Percentiles rank a stretch among this genome's conserved stretches.
Conservation (phyloP, 2,329 filamentous ascomycete species). For the Aspergillus amoenus region DNA sequence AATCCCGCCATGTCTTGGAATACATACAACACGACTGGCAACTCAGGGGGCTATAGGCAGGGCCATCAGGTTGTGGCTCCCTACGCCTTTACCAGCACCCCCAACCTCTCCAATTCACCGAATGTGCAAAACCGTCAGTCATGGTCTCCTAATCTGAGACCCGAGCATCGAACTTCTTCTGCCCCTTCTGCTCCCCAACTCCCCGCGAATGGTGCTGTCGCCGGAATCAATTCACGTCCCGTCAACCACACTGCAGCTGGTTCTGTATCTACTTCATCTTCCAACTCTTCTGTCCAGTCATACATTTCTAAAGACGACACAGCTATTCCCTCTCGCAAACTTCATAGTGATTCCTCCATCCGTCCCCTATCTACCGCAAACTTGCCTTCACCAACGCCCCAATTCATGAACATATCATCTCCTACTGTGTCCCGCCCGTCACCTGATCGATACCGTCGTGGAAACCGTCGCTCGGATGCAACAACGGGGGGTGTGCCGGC, state of each 20-base stretch:
- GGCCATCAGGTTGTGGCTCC: constrained; percentile 67
- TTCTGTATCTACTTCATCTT: constrained; percentile 55
- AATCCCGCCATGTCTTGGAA: constrained; percentile 42
- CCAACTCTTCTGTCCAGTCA: constrained; percentile 48
- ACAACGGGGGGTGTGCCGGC: constrained; percentile 7
- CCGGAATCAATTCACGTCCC: constrained; percentile 33
- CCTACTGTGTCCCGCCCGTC: constrained; percentile 64
- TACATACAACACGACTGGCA: constrained; percentile 41
- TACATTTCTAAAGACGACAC: constrained; percentile 52
- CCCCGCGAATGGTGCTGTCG: constrained; percentile 30
- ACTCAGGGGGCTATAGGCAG: constrained; percentile 46
- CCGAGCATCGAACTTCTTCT: constrained; percentile 57
- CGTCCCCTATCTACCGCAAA: constrained; percentile 50
- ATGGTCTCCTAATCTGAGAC: constrained; percentile 55
- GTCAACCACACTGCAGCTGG: constrained; percentile 51
- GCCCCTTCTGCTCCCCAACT: constrained; percentile 49
- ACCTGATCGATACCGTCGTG: constrained; percentile 80
- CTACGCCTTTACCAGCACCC: constrained; percentile 74
- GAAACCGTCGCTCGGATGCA: constrained; percentile 57
- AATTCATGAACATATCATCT: constrained; percentile 49
- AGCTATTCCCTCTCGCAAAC: constrained; percentile 41
- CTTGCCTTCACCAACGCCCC: constrained; percentile 53
- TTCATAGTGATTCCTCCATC: constrained; percentile 35
- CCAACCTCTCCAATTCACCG: constrained; percentile 56
- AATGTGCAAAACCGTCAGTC: constrained; percentile 54